Conservation (phyloP, 768 basidiomycete species). For the Phylloporus rhodoxanthus region DNA sequence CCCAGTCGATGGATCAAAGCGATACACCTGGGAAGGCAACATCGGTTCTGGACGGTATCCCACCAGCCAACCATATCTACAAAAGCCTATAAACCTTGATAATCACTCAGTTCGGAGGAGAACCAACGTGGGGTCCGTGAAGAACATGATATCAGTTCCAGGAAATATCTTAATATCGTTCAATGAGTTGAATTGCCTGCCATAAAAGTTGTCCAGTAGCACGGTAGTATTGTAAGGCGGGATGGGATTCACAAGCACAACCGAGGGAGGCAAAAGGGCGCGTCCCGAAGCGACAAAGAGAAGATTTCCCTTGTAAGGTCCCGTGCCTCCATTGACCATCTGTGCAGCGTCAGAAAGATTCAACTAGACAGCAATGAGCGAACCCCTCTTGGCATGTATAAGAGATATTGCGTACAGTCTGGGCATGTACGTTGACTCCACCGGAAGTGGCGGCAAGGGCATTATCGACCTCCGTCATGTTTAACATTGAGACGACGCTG, state of each 20-base stretch:
- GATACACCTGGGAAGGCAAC: conserved; percentile 72
- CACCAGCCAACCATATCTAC: conserved; percentile 59
- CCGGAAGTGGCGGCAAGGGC: conserved; percentile 34
- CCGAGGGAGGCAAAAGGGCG: conserved; percentile 53
- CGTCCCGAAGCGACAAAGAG: conserved; percentile 63
- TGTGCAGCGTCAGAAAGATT: conserved; percentile 52
- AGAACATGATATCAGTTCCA: conserved; percentile 59
- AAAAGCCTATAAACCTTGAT: neutral
- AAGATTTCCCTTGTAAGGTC: conserved; percentile 52
- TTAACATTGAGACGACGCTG: conserved; percentile 58
- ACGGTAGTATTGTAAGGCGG: conserved; percentile 63
- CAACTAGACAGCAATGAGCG: conserved; percentile 37
- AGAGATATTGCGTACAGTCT: conserved; percentile 26
- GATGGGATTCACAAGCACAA: conserved; percentile 59
- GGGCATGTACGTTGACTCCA: conserved; percentile 46
- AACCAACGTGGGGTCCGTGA: conserved; percentile 66
- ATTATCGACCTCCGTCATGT: conserved; percentile 47
- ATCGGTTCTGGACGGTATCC: conserved; percentile 62
- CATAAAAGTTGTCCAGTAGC: conserved; percentile 73
- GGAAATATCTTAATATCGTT: conserved; percentile 78
- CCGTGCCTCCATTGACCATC: conserved; percentile 69
- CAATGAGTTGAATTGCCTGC: conserved; percentile 76
- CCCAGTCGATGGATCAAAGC: conserved; percentile 59
- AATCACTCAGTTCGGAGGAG: neutral
- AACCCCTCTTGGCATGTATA: neutral